Base-by-base conservation (phyloP, 495 filamentous ascomycete species). In the Aspergillus hancockii region DNA sequence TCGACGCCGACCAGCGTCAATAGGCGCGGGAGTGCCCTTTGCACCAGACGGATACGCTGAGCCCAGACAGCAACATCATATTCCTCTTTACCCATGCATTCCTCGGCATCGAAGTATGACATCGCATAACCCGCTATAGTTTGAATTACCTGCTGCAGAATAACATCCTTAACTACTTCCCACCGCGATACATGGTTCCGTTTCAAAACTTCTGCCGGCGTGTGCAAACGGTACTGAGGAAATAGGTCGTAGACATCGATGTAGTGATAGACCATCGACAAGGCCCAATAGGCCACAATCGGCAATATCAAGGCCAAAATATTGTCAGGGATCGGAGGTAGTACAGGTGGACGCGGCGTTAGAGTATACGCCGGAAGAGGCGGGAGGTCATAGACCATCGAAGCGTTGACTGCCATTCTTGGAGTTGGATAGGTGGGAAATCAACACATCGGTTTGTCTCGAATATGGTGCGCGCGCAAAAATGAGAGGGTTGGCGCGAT, bases 111-210 rank as follows among this genome's bases (percentile, higher is more conserved):
- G 9, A 88, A 85, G 47, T 84, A 75, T 9, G 82, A 76, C 40
- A 96, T 71, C 1, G 79, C 68, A 23, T 83, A 60, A 12, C 86
- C 87, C 16, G 90, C 81, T 12, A 81, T 71, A 1, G 89, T 89
- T 73, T 97, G 93, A 31, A 97, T 86, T n/a, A 91, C 65, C 63
- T 98, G 93, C 70, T 98, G 91, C 32, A 96, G 65, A 40, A 97
- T 74, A 60, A 97, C 92, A 80, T 95, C 91, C 65, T 88, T 86
- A 21, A 91, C 83, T 4, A 96, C 91, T 61, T 97, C 87, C 73
- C 80, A 88, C 53, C 90, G 83, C 53, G 88, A 83, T 49, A 91
- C 93, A 63, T 89, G 91, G 74, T 98, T 98, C 58, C 93, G 81
- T 72, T 90, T 89, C 18, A 87, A 69, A 54, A 97, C 82, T 67